Percentiles rank a stretch among this genome's conserved stretches.
Conservation (phyloP, 805 yeast species). For the Nematodospora valgi region DNA sequence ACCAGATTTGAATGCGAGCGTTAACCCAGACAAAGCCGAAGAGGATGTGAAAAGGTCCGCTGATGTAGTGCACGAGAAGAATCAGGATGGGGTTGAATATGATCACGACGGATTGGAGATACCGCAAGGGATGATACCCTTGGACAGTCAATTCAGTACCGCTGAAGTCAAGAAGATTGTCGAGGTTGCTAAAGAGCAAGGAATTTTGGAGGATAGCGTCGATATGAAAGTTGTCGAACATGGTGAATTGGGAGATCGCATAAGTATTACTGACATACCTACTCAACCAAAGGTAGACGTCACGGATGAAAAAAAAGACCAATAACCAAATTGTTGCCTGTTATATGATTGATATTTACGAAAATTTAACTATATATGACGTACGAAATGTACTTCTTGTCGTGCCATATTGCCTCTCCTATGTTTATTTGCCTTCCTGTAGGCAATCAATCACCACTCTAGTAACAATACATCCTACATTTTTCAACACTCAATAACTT, state of each 20-base stretch:
- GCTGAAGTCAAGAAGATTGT: conserved; percentile 29
- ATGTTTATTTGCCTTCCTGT: too few species aligned
- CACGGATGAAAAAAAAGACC: too few species aligned
- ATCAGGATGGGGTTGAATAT: conserved; percentile 9
- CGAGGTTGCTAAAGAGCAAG: conserved; percentile 28
- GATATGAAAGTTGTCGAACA: conserved; percentile 23
- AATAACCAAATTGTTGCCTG: too few species aligned
- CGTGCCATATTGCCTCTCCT: too few species aligned
- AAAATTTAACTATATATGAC: too few species aligned
- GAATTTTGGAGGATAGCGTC: conserved; percentile 23
- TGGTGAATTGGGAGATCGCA: conserved; percentile 26
- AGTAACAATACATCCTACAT: too few species aligned
- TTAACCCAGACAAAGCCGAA: background rate
- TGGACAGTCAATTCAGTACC: conserved; percentile 40
- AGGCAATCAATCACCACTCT: too few species aligned
- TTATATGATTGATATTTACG: too few species aligned
- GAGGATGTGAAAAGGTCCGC: background rate
- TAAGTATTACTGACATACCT: conserved; percentile 16
- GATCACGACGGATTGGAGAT: conserved; percentile 36
- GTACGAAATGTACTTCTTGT: too few species aligned
- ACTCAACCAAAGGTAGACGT: background rate
- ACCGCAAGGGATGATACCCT: conserved; percentile 36
- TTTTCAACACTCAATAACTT: too few species aligned
- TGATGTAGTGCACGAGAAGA: conserved; percentile 3
- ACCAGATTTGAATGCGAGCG: conserved; percentile 5